These are phyloP conservation scores for Taxawa tesnikishii DNA, from an alignment of 2,329 filamentous ascomycete species.

Conservation along the genomic window DNA sequence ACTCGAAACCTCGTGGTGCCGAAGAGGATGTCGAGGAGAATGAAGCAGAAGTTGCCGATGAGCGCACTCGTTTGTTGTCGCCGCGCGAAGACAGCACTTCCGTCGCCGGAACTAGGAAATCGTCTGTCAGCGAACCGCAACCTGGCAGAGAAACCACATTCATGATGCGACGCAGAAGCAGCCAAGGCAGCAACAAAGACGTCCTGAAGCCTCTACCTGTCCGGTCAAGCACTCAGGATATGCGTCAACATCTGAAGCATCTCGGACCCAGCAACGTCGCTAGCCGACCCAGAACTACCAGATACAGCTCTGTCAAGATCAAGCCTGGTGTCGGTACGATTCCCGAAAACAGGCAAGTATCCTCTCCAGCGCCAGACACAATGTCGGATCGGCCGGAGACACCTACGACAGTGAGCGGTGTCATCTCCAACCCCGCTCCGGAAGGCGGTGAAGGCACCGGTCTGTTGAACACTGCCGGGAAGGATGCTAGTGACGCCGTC, in stretches of 20 bases:
- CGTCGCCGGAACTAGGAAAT: conserved; percentile 10
- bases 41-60: conserved; percentile 11
- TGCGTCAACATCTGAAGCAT: conserved; percentile 49
- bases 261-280: conserved; percentile 53
- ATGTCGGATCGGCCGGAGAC: conserved; percentile 1
- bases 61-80: conserved; percentile 4
- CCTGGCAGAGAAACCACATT: conserved; percentile 26
- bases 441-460: conserved; percentile 42
- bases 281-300: conserved; percentile 46
- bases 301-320: conserved; percentile 53
- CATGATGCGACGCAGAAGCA: conserved; percentile 32
- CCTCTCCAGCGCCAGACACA: conserved; percentile 1
- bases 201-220: conserved; percentile 24
- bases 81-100: conserved; percentile 1
- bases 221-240: conserved; percentile 39
- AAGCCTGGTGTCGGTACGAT: conserved; percentile 41
- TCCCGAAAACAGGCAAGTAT: conserved; percentile 20
- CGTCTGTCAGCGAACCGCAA: conserved; percentile 22
- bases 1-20: conserved; percentile 15
- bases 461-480: conserved; percentile 39
- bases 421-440: conserved; percentile 21
- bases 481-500: conserved; percentile 52
- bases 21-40: conserved; percentile 8
- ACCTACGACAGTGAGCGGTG: conserved; percentile 1
- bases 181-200: conserved; percentile 20